Evolutionary conservation across 495 filamentous ascomycete genomes (phyloP), one percentile per base, ranked within the genome.

Genomic region (Symbiotaphrina buchneri): DNA sequence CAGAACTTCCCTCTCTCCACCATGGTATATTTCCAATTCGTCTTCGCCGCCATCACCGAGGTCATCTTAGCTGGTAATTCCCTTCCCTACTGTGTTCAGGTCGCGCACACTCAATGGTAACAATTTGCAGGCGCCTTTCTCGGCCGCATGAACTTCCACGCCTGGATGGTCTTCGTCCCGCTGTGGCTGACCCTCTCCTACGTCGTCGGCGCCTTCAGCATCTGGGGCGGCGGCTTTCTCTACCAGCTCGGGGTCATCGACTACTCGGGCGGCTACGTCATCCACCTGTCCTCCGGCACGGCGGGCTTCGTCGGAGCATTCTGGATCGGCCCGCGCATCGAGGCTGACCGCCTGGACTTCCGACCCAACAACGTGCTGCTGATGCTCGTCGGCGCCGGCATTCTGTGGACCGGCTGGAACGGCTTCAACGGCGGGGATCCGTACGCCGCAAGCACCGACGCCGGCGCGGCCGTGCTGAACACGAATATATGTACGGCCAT

Each of bases 21-120:
- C n/a, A 65, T 68, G 62, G 47, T 65, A 0, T 68, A 68, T 43
- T 68, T 68, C 44, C 63, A 68, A 33, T 68, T 68, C 37, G 62
- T 64, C 18, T 68, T 68, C 44, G 62, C 62, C 0, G 62, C 63
- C 22, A 68, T 68, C 41, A 68, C 63, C 0, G 48, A 63, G 5
- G 45, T 65, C 30, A 59, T 68, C 28, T 44, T 58, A 31, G 63
- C 58, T 0, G n/a, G n/a, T n/a, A n/a, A n/a, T n/a, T n/a, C n/a
- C n/a, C n/a, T n/a, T n/a, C n/a, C n/a, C n/a, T n/a, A n/a, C n/a
- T n/a, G n/a, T n/a, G n/a, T n/a, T n/a, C n/a, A n/a, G n/a, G n/a
- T n/a, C n/a, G n/a, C n/a, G n/a, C n/a, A n/a, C n/a, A n/a, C n/a
- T n/a, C n/a, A n/a, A n/a, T n/a, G n/a, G n/a, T n/a, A n/a, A n/a